These are phyloP conservation scores for Scenedesmus sp. DNA, from an alignment of 163 green algal genomes.

Conservation along the genomic window DNA sequence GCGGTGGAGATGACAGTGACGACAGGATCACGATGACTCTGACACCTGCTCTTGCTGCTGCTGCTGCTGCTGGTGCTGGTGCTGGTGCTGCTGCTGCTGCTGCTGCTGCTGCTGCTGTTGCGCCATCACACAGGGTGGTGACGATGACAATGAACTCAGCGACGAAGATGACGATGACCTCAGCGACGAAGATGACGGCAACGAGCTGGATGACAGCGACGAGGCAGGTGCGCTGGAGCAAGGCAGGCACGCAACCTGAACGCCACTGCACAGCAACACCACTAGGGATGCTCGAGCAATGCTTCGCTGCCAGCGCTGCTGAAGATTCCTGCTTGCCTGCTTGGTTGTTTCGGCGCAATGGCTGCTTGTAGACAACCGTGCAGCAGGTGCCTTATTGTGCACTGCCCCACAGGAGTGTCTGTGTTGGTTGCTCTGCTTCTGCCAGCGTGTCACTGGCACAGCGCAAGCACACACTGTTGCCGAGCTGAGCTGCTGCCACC, in stretches of 20 bases:
- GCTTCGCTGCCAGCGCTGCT: not conserved
- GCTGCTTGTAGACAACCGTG: no score
- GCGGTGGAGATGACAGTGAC: not conserved
- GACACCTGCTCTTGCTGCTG: not conserved
- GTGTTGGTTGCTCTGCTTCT: not conserved
- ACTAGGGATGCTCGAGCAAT: no score
- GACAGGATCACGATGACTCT: no score
- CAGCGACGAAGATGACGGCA: constrained; percentile 5
- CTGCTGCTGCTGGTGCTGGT: not conserved
- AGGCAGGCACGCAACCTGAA: no score
- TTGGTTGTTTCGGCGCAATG: not conserved
- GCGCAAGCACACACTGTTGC: no score
- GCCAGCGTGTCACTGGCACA: not conserved
- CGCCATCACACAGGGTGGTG: not conserved
- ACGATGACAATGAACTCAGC: not conserved
- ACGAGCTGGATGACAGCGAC: not conserved
- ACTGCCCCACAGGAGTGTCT: no score
- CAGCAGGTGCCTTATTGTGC: not conserved
- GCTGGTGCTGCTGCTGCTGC: not conserved
- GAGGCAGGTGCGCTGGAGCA: not conserved
- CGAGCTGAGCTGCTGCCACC: no score
- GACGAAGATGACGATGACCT: not conserved
- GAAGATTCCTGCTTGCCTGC: not conserved
- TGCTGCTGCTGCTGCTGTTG: not conserved
- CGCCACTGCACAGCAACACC: no score